Conservation (phyloP, 2,329 filamentous ascomycete species). For the Talaromyces sp. region DNA sequence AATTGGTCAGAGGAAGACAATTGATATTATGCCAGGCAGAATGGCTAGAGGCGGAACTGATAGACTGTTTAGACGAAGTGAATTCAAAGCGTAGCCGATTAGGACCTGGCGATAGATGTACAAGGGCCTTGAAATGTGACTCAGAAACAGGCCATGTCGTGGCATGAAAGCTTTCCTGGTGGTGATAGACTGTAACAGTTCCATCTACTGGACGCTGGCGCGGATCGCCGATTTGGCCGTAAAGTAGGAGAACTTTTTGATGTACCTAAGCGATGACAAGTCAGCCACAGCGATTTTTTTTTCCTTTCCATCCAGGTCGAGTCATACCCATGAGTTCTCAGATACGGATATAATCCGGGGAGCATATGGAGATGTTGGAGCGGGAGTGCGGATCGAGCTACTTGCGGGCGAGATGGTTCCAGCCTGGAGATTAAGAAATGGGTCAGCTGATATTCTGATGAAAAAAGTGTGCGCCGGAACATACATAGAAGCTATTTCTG, state of each 20-base stretch:
- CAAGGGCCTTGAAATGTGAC: slow-evolving; percentile 85
- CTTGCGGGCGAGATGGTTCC: slow-evolving; percentile 30
- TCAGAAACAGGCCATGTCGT: slow-evolving; percentile 82
- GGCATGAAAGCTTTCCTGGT: slow-evolving; percentile 80
- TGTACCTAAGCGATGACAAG: slow-evolving; percentile 60
- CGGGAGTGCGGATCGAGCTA: slow-evolving; percentile 43
- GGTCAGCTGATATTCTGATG: background rate
- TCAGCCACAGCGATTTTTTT: background rate
- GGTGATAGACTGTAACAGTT: slow-evolving; percentile 69
- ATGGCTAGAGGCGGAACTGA: slow-evolving; percentile 61
- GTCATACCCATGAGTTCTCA: slow-evolving; percentile 78
- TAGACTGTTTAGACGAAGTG: slow-evolving; percentile 70
- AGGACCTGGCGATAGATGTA: slow-evolving; percentile 86
- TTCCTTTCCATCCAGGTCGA: background rate
- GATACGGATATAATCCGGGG: slow-evolving; percentile 73
- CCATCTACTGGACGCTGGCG: slow-evolving; percentile 68
- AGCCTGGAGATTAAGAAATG: slow-evolving; percentile 23
- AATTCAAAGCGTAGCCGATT: slow-evolving; percentile 90
- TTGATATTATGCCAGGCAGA: slow-evolving; percentile 77
- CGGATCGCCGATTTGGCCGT: slow-evolving; percentile 74
- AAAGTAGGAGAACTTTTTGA: slow-evolving; percentile 80
- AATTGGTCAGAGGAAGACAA: slow-evolving; percentile 72
- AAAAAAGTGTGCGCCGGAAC: slow-evolving; percentile 13
- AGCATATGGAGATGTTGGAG: slow-evolving; percentile 71
- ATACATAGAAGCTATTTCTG: slow-evolving; percentile 41